Base-by-base conservation (phyloP, 2,329 filamentous ascomycete genomes). In the Paecilomyces formosus region DNA sequence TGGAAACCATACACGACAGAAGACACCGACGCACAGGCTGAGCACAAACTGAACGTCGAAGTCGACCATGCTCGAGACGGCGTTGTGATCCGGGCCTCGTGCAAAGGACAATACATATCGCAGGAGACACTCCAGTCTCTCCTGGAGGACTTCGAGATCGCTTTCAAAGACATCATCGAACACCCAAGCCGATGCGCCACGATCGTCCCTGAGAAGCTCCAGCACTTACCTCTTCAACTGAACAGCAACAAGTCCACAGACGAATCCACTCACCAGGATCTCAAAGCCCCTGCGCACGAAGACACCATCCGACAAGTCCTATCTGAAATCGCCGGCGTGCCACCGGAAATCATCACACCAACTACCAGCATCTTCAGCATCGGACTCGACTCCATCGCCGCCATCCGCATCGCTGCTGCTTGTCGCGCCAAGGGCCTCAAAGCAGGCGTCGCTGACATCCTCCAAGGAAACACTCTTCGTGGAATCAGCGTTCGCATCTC, bases 1-100 rank as follows among this genome's bases (percentile, higher is more conserved):
- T 68, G 67, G 68, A 62, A 56, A 12, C 56, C 63, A 13, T 65
- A 60, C 60, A 61, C 67, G n/a, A 55, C 60, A 2, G 60, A 67
- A 9, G 61, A 60, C 13, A 68, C 57, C 49, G 61, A 58, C 4
- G 65, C 64, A 1, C 57, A 65, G 18, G 66, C 68, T 2, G 70
- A 72, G 53, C 68, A 72, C 57, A 66, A 69, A 26, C 60, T 68
- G 13, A 72, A 71, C 13, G 52, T 71, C 18, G 70, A 72, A 52
- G 61, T 70, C 24, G 68, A 71, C 26, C 68, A 71, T 57, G 53
- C 53, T 3, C 54, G 54, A 1, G 58, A 66, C 22, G 66, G 62
- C 3, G 62, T 71, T 24, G 54, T 62, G 3, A 54, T 65, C 11
- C 60, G 59, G 9, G 62, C 66, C 1, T 63, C 62, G 3, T 67